Conservation (phyloP, 2,329 filamentous ascomycete species). For the Ascocoryne sarcoides region DNA sequence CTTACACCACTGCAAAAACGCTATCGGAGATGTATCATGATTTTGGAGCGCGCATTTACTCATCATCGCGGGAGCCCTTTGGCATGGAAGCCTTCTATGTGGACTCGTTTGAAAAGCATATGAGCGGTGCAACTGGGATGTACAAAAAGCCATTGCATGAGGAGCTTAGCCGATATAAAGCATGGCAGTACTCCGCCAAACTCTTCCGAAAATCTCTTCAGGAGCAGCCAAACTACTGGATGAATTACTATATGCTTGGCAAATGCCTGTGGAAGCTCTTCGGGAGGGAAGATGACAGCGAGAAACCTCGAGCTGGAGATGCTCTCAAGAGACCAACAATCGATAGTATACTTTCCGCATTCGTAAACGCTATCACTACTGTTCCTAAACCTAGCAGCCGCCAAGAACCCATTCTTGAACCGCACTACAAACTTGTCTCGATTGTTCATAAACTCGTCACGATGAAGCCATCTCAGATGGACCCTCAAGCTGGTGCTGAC, state of each 20-base stretch:
- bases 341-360: constrained; percentile 45
- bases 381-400: constrained; percentile 52
- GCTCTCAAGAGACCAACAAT: constrained; percentile 24
- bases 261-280: constrained; percentile 70
- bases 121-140: constrained; percentile 44
- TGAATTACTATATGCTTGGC: constrained; percentile 59
- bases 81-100: constrained; percentile 57
- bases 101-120: constrained; percentile 53
- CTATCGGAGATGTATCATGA: constrained; percentile 59
- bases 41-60: constrained; percentile 60
- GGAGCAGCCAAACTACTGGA: constrained; percentile 54
- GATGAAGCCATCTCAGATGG: constrained; percentile 7
- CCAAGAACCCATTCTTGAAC: constrained; percentile 59
- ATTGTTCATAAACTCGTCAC: constrained; percentile 58
- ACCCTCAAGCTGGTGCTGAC: constrained; percentile 27
- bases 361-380: constrained; percentile 50
- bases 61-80: constrained; percentile 59
- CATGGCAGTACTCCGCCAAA: constrained; percentile 55
- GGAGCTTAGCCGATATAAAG: constrained; percentile 48
- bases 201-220: constrained; percentile 51
- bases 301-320: constrained; percentile 24
- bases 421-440: constrained; percentile 63
- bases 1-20: constrained; percentile 43
- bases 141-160: constrained; percentile 49
- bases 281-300: constrained; percentile 34